Percentiles rank a stretch among this genome's conserved stretches.
Conservation (phyloP, 2,329 filamentous ascomycete species). For the Colletotrichum musicola region DNA sequence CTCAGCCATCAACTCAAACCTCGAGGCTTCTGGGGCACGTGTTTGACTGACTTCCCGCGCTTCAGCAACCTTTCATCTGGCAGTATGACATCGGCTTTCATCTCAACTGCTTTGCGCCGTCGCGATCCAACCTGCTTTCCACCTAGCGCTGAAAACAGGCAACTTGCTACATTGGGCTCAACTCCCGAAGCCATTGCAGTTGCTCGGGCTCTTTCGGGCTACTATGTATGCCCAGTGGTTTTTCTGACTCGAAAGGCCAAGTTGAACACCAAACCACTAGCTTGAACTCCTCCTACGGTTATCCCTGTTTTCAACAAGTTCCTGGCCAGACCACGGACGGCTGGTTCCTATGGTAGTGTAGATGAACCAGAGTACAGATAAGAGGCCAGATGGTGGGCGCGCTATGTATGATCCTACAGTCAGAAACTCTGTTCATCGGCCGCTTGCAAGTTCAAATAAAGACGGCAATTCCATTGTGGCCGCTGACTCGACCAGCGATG, state of each 20-base stretch:
- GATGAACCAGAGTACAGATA: constrained; percentile 1
- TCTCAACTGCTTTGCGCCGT: constrained; percentile 13
- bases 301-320: constrained; percentile 11
- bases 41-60: background rate
- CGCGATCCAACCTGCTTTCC: constrained; percentile 8
- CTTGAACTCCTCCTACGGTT: background rate
- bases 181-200: constrained; percentile 13
- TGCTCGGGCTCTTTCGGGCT: constrained; percentile 26
- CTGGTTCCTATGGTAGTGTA: background rate
- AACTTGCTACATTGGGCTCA: constrained; percentile 20
- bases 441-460: background rate
- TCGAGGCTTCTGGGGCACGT: background rate
- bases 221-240: background rate
- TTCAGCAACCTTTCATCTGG: constrained; percentile 32
- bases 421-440: background rate
- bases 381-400: constrained; percentile 21
- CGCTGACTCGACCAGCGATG: constrained; percentile 1
- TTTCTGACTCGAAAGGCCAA: constrained; percentile 26
- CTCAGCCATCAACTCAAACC: background rate
- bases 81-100: constrained; percentile 13
- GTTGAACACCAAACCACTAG: constrained; percentile 34
- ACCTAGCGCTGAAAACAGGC: background rate
- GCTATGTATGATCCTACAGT: background rate
- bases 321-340: background rate
- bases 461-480: background rate